Percentiles rank a stretch among this genome's conserved stretches.
These are phyloP conservation scores for Puccinia brachypodii DNA, from an alignment of 1,284 basidiomycete genomes.

Conservation along the genomic window DNA sequence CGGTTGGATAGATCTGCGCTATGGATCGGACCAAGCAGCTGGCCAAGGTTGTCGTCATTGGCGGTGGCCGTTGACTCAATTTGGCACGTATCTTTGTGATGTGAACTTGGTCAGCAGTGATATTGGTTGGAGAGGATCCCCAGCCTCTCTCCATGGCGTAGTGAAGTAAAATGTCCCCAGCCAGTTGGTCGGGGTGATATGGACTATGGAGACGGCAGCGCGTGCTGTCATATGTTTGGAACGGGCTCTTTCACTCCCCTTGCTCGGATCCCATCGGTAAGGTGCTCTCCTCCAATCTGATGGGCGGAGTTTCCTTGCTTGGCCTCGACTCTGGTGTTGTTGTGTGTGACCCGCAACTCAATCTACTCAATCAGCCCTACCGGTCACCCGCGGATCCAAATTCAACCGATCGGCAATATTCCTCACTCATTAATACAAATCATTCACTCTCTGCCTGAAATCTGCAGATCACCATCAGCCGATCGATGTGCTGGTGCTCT, in stretches of 20 bases:
- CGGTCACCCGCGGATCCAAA: slow-evolving; percentile 12
- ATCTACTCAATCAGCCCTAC: slow-evolving; percentile 1
- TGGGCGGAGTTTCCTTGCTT: not conserved
- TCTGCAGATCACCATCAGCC: not conserved
- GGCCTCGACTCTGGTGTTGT: not conserved
- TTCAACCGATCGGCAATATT: slow-evolving; percentile 1
- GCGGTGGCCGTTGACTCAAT: too few species aligned
- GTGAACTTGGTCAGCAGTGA: too few species aligned
- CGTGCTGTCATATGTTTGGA: not conserved
- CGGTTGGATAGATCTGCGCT: not conserved
- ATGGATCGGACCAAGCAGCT: too few species aligned
- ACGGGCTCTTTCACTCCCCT: not conserved
- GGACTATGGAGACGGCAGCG: too few species aligned
- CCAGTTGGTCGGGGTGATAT: too few species aligned
- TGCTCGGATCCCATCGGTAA: slow-evolving; percentile 22
- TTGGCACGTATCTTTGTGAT: too few species aligned
- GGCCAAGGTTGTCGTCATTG: not conserved
- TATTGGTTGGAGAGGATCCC: too few species aligned
- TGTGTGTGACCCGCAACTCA: too few species aligned
- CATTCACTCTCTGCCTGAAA: not conserved
- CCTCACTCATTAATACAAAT: not conserved
- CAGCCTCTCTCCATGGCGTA: too few species aligned
- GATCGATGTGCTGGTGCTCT: not conserved
- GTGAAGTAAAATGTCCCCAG: too few species aligned
- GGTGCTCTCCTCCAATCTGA: not conserved